Evolutionary conservation across 2,329 filamentous ascomycete species (phyloP), one percentile per base, ranked within the genome.

Genomic region (Diaporthe sp.): DNA sequence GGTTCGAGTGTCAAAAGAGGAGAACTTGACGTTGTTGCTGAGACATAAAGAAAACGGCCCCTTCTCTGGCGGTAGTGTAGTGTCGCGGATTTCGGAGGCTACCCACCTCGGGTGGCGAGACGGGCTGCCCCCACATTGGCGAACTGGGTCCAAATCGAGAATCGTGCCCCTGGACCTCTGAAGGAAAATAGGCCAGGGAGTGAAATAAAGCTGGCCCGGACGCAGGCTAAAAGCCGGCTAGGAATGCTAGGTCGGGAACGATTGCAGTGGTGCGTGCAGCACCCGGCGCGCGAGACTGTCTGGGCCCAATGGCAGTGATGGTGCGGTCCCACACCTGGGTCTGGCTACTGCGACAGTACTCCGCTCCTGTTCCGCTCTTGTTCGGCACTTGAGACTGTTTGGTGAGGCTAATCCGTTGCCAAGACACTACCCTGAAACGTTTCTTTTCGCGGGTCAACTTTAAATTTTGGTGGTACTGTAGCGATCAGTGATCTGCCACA

Each of bases 361-460:
- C 64, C 64, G 64, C 64, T 68, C 64, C n/a, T 58, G 60, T 45
- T 67, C 61, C 61, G 61, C 61, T 50, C 61, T 40, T 50, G 60
- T 57, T 50, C 40, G 71, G 71, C 52, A 73, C 61, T 73, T 73
- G 71, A 73, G 71, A 73, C 71, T 69, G 52, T 47, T 67, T 69
- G 54, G 30, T 67, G 40, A 55, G 71, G 61, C 50, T 57, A 69
- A 73, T 58, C 71, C 60, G 71, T 73, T 73, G 71, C 71, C 71
- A 73, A 73, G 71, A 47, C 22, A 42, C 60, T 50, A 69, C 50
- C 50, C 50, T 73, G 71, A 73, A 69, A 73, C 71, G 71, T 67
- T 69, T 73, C 47, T 69, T 67, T 57, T 47, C 67, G 35, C 52
- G 47, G 64, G 47, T 50, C 64, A 68, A 68, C 64, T 68, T 54